phyloP scores from a whole-genome alignment of 345 rosid species.

The Cochlearia excelsa region DNA sequence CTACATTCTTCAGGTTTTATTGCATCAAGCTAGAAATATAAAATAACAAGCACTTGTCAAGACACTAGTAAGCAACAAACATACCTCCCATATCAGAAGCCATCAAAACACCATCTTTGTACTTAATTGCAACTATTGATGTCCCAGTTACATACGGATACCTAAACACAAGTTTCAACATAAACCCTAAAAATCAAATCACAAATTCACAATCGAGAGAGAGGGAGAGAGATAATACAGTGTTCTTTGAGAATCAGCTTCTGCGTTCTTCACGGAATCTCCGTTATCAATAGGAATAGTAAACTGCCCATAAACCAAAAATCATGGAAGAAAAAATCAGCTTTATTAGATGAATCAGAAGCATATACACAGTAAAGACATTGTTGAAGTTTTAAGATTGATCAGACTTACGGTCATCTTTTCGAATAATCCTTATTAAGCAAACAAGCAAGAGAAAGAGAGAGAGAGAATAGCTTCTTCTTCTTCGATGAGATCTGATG shows the following conservation, averaged over 20 bases:
- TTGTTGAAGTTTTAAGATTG: not conserved
- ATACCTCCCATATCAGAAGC: constrained; percentile 97
- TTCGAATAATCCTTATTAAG: not conserved
- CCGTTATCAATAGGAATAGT: constrained; percentile 39
- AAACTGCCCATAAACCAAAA: constrained; percentile 12
- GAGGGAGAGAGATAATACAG: constrained; percentile 35
- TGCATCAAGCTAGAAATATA: not conserved
- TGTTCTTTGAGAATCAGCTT: constrained; percentile 47
- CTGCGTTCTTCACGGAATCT: constrained; percentile 36
- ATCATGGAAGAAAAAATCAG: not conserved
- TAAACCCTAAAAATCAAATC: constrained; percentile 14
- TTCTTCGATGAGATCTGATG: constrained; percentile 23
- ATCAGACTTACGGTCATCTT: constrained; percentile 38
- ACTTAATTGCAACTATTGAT: constrained; percentile 87
- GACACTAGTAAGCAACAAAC: not conserved
- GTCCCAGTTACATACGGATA: constrained; percentile 96
- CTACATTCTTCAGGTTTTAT: not conserved
- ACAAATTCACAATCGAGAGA: constrained; percentile 6
- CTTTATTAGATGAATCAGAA: not conserved
- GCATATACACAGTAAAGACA: not conserved
- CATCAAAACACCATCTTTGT: constrained; percentile 93
- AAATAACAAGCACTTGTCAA: constrained; percentile 3
- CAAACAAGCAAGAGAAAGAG: too few relatives aligned
- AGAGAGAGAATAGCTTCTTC: constrained; percentile 20
- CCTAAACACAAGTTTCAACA: constrained; percentile 35